phyloP scores from a whole-genome alignment of 148 eudicot genomes.

The Silene uniflora region DNA sequence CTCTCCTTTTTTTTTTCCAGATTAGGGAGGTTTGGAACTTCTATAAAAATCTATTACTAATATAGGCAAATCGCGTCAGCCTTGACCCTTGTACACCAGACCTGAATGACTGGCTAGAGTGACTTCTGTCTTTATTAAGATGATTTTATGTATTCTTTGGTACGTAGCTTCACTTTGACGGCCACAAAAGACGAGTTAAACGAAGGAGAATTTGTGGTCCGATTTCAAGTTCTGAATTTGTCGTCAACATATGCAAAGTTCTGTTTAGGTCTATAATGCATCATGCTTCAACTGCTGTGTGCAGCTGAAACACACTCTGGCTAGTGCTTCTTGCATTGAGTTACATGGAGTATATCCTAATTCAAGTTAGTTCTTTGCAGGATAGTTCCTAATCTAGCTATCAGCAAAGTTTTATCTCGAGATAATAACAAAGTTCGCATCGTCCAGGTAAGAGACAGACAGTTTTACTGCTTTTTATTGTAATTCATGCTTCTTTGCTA shows the following conservation, averaged over 20 bases:
- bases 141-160: not conserved
- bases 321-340: conserved; percentile 6
- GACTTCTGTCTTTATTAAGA: not conserved
- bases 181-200: not conserved
- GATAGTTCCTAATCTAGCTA: conserved; percentile 95
- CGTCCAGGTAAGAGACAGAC: conserved; percentile 53
- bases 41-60: not conserved
- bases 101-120: not conserved
- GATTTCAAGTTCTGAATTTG: not conserved
- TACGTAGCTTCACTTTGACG: not conserved
- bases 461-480: not conserved
- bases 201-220: not conserved
- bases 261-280: conserved; percentile 1
- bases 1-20: not conserved
- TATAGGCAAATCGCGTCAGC: not conserved
- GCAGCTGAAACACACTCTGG: not conserved
- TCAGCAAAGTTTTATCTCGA: conserved; percentile 77
- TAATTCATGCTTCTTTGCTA: not conserved
- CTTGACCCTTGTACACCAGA: not conserved
- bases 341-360: conserved; percentile 2
- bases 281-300: not conserved
- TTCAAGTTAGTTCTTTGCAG: conserved; percentile 39
- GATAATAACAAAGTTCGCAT: conserved; percentile 94
- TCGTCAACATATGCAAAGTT: not conserved
- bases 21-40: not conserved